Evolutionary conservation across 805 yeast species (phyloP), one percentile per base, ranked within the genome.

Genomic region (Monosporozyma servazzii): DNA sequence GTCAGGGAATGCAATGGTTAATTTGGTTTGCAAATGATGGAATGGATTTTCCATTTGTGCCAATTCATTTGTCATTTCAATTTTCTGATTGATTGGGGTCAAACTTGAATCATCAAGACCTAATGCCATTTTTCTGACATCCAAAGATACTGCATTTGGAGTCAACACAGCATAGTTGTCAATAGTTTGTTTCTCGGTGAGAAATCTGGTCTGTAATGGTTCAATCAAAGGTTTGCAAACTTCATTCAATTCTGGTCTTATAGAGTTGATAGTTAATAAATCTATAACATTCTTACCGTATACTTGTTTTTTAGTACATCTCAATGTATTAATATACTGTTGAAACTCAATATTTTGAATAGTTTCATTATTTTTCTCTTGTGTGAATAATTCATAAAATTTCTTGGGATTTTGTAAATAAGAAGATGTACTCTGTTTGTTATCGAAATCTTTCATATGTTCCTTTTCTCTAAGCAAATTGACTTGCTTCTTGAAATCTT

Each of bases 1-100:
- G 65, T 93, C 99, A 0, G 99, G 99, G 66, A 93, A 95, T 17
- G 96, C 96, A 59, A 93, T 88, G 0, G 96, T 84, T 46, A 88
- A 71, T 59, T 88, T 86, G 15, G 88, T 85, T 66, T 91, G 97
- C 1, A 91, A 70, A 54, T 83, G 81, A 64, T 88, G 96, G 70
- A 88, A 83, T 13, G 81, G 86, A 65, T 73, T 75, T 29, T 57
- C 69, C 56, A 59, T 52, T 46, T 47, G 20, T 51, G 54, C 50
- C 43, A 61, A 52, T 7, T 47, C 48, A 18, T 46, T 41, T 20
- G 46, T 20, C 39, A 58, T 47, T 7, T 29, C 47, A 51, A 10
- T 60, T 60, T 45, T 76, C 64, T 48, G 63, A 69, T 29, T 65
- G 53, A 52, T 52, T 41, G 66, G 63, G 13, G 60, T 6, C 4